Evolutionary conservation across 352 stramenopile genomes (phyloP).

Genomic region (Pythium graminicola): DNA sequence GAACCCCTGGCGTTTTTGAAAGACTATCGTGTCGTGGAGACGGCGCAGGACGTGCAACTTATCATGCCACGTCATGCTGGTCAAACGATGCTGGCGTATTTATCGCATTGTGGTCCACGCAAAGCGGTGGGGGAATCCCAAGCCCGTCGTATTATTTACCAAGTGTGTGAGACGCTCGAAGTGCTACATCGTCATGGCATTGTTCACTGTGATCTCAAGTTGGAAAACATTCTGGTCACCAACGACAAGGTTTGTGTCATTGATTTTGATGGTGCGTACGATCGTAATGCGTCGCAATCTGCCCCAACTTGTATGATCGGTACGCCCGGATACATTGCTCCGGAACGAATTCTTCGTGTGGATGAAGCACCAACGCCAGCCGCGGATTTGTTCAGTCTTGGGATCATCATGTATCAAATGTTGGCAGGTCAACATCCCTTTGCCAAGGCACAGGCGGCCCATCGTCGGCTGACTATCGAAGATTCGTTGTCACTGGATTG

Average conservation of each 20-base stretch:
- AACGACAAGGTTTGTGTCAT: slow-evolving; percentile 36
- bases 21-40: slow-evolving; percentile 52
- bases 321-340: slow-evolving; percentile 58
- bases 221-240: slow-evolving; percentile 90
- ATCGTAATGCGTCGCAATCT: slow-evolving; percentile 14
- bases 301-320: slow-evolving; percentile 33
- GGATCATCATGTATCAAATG: slow-evolving; percentile 57
- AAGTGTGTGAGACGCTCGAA: slow-evolving; percentile 72
- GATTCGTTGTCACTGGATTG: slow-evolving; percentile 43
- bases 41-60: slow-evolving; percentile 32
- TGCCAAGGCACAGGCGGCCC: slow-evolving; percentile 16
- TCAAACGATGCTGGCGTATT: slow-evolving; percentile 35
- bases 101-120: slow-evolving; percentile 18
- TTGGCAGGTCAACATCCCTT: slow-evolving; percentile 55
- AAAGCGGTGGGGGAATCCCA: slow-evolving; percentile 27
- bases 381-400: slow-evolving; percentile 51
- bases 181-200: slow-evolving; percentile 90
- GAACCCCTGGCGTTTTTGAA: slow-evolving; percentile 24
- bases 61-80: slow-evolving; percentile 52
- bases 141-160: slow-evolving; percentile 33
- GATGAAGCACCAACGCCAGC: slow-evolving; percentile 32
- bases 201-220: slow-evolving; percentile 97
- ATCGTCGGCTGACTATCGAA: slow-evolving; percentile 30
- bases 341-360: slow-evolving; percentile 37
- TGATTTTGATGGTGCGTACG: slow-evolving; percentile 55